Evolutionary conservation across 352 stramenopile species (phyloP).

Genomic region (Pythium brachiatum): DNA sequence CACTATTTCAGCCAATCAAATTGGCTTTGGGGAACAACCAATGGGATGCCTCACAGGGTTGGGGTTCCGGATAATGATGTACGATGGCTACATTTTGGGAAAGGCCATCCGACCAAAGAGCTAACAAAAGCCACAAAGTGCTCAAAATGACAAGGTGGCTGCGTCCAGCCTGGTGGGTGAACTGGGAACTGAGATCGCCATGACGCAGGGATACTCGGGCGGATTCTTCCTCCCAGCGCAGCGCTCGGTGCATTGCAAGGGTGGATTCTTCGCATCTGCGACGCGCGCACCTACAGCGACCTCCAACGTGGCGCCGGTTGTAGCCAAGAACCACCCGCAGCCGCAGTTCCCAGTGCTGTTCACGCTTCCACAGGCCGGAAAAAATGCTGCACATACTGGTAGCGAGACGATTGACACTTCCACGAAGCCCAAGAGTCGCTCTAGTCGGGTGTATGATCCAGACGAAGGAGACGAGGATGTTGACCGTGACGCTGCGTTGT

Average conservation of each 20-base stretch:
- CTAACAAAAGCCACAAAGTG: no score
- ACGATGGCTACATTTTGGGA: constrained; percentile 18
- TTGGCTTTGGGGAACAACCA: not conserved
- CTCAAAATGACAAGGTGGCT: no score
- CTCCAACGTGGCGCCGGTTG: not conserved
- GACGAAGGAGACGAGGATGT: constrained; percentile 17
- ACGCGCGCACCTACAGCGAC: not conserved
- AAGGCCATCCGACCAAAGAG: not conserved
- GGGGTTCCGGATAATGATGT: not conserved
- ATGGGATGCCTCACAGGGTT: not conserved
- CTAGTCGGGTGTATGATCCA: constrained; percentile 13
- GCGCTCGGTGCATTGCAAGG: constrained; percentile 50
- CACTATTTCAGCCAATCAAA: constrained; percentile 16
- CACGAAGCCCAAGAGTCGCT: not conserved
- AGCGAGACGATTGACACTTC: not conserved
- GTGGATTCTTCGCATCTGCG: constrained; percentile 45
- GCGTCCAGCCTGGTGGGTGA: not conserved
- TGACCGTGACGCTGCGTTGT: not conserved
- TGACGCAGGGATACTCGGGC: constrained; percentile 37
- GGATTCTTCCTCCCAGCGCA: constrained; percentile 60
- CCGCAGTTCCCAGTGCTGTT: constrained; percentile 10
- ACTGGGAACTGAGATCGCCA: not conserved
- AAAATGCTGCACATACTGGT: not conserved
- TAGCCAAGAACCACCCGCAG: not conserved
- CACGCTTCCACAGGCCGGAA: constrained; percentile 7